Evolutionary conservation across 2,329 filamentous ascomycete species (phyloP), one percentile per base, ranked within the genome.

Genomic region (Trichocomaceae sp.): DNA sequence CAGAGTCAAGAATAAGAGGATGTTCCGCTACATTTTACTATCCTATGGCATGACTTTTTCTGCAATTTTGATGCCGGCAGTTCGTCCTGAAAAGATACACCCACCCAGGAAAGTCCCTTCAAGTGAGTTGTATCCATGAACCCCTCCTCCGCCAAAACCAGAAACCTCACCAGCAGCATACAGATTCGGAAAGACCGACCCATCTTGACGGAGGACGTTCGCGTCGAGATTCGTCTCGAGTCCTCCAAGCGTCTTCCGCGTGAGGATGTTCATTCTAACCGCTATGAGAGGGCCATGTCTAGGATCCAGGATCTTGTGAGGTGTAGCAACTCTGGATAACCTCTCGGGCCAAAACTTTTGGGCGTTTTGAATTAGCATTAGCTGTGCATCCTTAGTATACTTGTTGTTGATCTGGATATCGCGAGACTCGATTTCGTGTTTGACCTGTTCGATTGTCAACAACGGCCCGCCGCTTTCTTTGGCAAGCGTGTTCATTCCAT

Each of bases 71-170:
- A 76, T 69, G 0, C 82, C 82, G 0, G 81, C 82, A 0, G 77
- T 77, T 5, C 81, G 69, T 0, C 82, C 82, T 0, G 81, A 83
- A 60, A 84, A 84, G 60, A 84, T 83, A 56, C 82, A 84, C 0
- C 82, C 82, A 13, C 82, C 82, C 3, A 84, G 61, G 62, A 84
- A 84, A 0, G 82, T 84, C 0, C 82, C 82, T 65, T 84, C 82
- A 35, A 84, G 76, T 1, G 82, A 79, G 60, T 74, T 82, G 61
- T 84, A 84, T 0, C 82, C 82, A 59, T 84, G 82, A 0, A 84
- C 79, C 15, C 82, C 82, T 1, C 82, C 82, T 2, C 82, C 82
- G 0, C 82, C 82, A 55, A 84, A 84, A 0, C 82, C 82, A 0
- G 81, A 80, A 1, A 72, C 79, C 63, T 84, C 82, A 5, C 82